Conservation (phyloP, 2,329 filamentous ascomycete species). For the Pleurostoma richardsiae region DNA sequence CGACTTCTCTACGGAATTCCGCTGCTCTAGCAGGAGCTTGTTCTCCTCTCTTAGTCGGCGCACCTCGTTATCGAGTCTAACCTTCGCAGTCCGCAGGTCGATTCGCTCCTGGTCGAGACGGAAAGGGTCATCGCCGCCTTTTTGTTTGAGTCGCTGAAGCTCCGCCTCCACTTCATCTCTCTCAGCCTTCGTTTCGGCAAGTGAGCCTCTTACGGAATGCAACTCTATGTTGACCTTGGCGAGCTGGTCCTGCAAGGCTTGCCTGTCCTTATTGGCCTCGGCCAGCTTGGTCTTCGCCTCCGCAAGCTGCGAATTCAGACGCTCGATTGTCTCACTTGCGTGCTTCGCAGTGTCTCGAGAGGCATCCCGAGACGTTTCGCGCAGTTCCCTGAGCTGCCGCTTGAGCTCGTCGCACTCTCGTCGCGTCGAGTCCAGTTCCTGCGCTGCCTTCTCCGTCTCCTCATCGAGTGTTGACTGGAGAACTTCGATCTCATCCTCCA, state of each 20-base stretch:
- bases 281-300: slow-evolving; percentile 54
- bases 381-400: slow-evolving; percentile 33
- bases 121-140: slow-evolving; percentile 50
- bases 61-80: slow-evolving; percentile 63
- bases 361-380: slow-evolving; percentile 17
- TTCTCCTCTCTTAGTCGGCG: slow-evolving; percentile 62
- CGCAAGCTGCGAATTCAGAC: slow-evolving; percentile 51
- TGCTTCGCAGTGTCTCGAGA: slow-evolving; percentile 27
- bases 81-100: slow-evolving; percentile 61
- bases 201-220: slow-evolving; percentile 48
- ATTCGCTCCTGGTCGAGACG: slow-evolving; percentile 64
- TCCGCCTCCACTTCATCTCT: slow-evolving; percentile 62
- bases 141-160: slow-evolving; percentile 47
- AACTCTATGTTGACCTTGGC: slow-evolving; percentile 55
- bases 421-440: slow-evolving; percentile 37
- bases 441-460: slow-evolving; percentile 54
- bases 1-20: slow-evolving; percentile 54
- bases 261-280: slow-evolving; percentile 54
- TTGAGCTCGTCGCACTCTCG: slow-evolving; percentile 38
- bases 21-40: slow-evolving; percentile 48
- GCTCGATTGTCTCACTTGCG: slow-evolving; percentile 37
- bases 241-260: slow-evolving; percentile 58
- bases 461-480: slow-evolving; percentile 62
- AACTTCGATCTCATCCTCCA: slow-evolving; percentile 75
- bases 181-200: slow-evolving; percentile 57